Conservation (phyloP, 2,329 filamentous ascomycete genomes). For the Aureobasidium sp. region DNA sequence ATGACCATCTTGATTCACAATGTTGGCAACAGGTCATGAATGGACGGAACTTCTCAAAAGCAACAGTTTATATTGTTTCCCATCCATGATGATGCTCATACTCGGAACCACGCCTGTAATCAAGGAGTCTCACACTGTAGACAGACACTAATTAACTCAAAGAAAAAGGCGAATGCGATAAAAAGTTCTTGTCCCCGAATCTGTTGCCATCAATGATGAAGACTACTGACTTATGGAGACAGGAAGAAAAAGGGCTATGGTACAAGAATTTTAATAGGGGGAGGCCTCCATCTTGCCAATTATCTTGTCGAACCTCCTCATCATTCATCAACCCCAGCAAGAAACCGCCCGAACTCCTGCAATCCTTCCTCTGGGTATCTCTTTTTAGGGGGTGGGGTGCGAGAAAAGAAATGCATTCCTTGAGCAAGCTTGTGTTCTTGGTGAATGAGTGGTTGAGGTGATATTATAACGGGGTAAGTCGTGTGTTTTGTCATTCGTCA, state of each 20-base stretch:
- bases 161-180: neutral
- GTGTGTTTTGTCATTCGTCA: conserved; percentile 4
- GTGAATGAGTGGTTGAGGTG: neutral
- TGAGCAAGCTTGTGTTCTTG: conserved; percentile 1
- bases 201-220: neutral
- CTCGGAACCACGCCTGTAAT: neutral
- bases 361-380: conserved; percentile 11
- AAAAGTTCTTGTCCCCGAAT: neutral
- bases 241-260: conserved; percentile 1
- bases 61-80: neutral
- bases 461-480: neutral
- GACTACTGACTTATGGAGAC: neutral
- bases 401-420: conserved; percentile 4
- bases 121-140: neutral
- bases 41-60: neutral
- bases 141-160: neutral
- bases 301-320: neutral
- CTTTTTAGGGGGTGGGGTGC: neutral
- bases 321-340: neutral
- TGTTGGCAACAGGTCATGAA: neutral
- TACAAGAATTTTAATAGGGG: conserved; percentile 3
- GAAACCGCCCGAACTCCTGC: neutral
- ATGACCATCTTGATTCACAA: neutral
- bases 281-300: neutral
- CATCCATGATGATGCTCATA: neutral